Base-by-base conservation (phyloP, 2,329 filamentous ascomycete genomes). In the Paraphaeosphaeria minitans region DNA sequence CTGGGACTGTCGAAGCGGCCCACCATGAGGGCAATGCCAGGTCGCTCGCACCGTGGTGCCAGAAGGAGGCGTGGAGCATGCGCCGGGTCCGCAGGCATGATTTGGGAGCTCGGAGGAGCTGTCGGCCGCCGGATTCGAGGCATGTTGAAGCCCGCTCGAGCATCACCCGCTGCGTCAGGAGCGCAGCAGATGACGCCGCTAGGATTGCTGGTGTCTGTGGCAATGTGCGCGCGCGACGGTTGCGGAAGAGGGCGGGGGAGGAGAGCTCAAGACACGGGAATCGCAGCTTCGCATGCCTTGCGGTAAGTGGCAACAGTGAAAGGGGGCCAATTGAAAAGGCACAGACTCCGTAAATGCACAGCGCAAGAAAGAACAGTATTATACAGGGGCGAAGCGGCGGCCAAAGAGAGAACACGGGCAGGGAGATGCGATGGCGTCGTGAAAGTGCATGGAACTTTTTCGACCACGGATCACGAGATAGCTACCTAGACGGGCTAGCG, bases 121-220 rank as follows among this genome's bases (percentile, higher is more conserved):
- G 78, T 72, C 81, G 80, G 72, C 82, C 78, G 80, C 83, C 82
- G 75, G 81, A 79, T 79, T 84, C 79, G 80, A 86, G 80, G 77
- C 83, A 86, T 84, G 80, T 78, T 74, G 81, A 80, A 72, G 82
- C 83, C 68, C 82, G 82, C 82, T 86, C 84, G 73, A 86, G 83
- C 84, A 86, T 86, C 66, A 73, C 72, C 75, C 64, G 63, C 62
- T 56, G 62, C 54, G 61, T 61, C 54, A 48, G 45, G 55, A 65
- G 62, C 57, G 66, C 60, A 65, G 61, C 64, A 60, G 56, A 60
- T 59, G 62, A 58, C 58, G 62, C 65, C 59, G 57, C 59, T 54
- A 53, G 37, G 58, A 68, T 65, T 70, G 69, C 62, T 66, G 63
- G 59, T 56, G 54, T 42, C n/a, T 41, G 21, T 47, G 24, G 48